phyloP scores from a whole-genome alignment of 2,329 filamentous ascomycete genomes.

The Fusarium luffae region DNA sequence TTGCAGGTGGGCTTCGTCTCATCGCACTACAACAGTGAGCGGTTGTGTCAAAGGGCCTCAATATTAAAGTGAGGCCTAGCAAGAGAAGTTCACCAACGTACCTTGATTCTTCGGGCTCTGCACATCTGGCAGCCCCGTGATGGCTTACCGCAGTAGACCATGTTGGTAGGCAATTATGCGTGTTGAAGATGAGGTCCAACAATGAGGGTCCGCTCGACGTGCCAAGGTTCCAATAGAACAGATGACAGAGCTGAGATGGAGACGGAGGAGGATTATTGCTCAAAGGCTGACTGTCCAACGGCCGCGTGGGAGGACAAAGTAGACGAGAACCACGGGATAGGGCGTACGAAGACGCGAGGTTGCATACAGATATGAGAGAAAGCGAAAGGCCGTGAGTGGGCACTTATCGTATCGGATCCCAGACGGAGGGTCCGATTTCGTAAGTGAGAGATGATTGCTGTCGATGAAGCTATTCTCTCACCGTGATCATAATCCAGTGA shows the following conservation, averaged over 20 bases:
- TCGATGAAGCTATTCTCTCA: conserved; percentile 7
- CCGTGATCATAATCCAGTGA: background rate
- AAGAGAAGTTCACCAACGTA: conserved; percentile 51
- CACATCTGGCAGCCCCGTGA: conserved; percentile 80
- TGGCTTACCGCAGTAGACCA: conserved; percentile 75
- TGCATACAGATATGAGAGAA: conserved; percentile 38
- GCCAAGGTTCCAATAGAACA: conserved; percentile 4
- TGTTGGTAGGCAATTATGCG: conserved; percentile 48
- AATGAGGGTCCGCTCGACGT: background rate
- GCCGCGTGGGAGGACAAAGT: conserved; percentile 39
- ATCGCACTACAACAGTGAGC: conserved; percentile 64
- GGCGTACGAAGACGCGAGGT: conserved; percentile 45
- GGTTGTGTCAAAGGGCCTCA: background rate
- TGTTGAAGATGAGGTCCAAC: background rate
- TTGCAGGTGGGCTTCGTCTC: conserved; percentile 74
- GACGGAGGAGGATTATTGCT: conserved; percentile 13
- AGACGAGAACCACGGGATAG: conserved; percentile 32
- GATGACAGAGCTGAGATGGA: conserved; percentile 4
- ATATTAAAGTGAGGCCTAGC: background rate
- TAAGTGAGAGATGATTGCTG: conserved; percentile 3
- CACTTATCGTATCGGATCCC: conserved; percentile 24
- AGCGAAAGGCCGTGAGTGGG: conserved; percentile 17
- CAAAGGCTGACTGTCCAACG: conserved; percentile 35
- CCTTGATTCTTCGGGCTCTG: conserved; percentile 78
- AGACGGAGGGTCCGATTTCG: conserved; percentile 8